Percentiles rank a stretch among this genome's conserved stretches.
Evolutionary conservation across 768 basidiomycete genomes (phyloP).

Genomic region (Fistulinella prunicolor): DNA sequence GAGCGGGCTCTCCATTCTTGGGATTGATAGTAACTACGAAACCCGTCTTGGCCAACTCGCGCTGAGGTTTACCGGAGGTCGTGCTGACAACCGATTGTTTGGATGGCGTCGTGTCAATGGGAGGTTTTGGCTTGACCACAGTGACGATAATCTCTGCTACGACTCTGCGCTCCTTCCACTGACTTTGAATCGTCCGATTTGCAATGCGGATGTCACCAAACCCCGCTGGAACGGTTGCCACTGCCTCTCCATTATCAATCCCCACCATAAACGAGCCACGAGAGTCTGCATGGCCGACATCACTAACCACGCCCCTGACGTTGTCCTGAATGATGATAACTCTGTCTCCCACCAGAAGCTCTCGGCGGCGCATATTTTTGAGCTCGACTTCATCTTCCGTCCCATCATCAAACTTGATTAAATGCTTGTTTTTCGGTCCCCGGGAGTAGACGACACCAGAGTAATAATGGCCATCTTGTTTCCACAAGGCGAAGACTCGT

Average conservation of each 20-base stretch:
- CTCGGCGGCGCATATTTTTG: slow-evolving; percentile 51
- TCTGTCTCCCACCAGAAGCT: slow-evolving; percentile 54
- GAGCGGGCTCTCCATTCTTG: slow-evolving; percentile 34
- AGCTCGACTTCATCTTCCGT: slow-evolving; percentile 46
- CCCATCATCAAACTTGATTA: slow-evolving; percentile 67
- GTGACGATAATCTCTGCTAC: slow-evolving; percentile 42
- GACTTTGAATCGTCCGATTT: slow-evolving; percentile 43
- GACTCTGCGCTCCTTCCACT: slow-evolving; percentile 57
- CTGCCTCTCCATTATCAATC: slow-evolving; percentile 36
- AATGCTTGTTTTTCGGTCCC: slow-evolving; percentile 35
- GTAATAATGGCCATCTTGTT: slow-evolving; percentile 56
- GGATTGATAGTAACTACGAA: slow-evolving; percentile 56
- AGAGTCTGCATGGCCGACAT: slow-evolving; percentile 32
- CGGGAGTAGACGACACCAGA: slow-evolving; percentile 50
- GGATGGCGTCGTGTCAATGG: slow-evolving; percentile 47
- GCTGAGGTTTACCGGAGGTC: slow-evolving; percentile 34
- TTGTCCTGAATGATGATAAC: slow-evolving; percentile 40
- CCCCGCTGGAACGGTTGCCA: slow-evolving; percentile 25
- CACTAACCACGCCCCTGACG: slow-evolving; percentile 29
- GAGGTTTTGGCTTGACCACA: slow-evolving; percentile 34
- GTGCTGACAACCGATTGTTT: slow-evolving; percentile 40
- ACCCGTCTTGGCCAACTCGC: slow-evolving; percentile 47
- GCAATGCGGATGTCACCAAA: slow-evolving; percentile 48
- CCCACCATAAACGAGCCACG: slow-evolving; percentile 36
- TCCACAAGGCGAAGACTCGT: slow-evolving; percentile 72